Conservation (phyloP, 148 eudicot genomes). For the Polygonum maritimum region DNA sequence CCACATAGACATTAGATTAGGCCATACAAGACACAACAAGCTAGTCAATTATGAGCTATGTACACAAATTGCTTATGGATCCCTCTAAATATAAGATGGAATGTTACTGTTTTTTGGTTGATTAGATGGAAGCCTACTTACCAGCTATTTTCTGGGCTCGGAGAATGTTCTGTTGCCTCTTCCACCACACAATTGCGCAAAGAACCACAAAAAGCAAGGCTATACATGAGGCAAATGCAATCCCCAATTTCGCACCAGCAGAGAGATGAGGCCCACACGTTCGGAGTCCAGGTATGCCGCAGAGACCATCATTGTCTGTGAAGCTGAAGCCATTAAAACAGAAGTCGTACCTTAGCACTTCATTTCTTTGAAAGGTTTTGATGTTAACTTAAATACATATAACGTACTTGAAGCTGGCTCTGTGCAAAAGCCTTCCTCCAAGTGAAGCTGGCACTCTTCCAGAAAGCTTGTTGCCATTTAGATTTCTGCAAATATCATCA, state of each 20-base stretch:
- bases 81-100: background rate
- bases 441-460: slow-evolving; percentile 82
- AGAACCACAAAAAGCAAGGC: slow-evolving; percentile 38
- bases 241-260: slow-evolving; percentile 66
- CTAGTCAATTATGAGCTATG: background rate
- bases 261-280: slow-evolving; percentile 93
- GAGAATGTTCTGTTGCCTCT: slow-evolving; percentile 93
- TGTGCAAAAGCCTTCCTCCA: slow-evolving; percentile 86
- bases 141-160: slow-evolving; percentile 87
- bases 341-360: background rate
- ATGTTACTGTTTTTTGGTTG: too few relatives aligned
- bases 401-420: slow-evolving; percentile 97
- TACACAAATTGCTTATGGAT: background rate
- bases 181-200: slow-evolving; percentile 79
- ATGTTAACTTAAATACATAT: background rate
- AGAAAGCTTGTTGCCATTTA: slow-evolving; percentile 80
- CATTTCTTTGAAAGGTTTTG: background rate
- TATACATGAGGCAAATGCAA: slow-evolving; percentile 46
- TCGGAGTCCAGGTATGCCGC: slow-evolving; percentile 89
- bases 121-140: slow-evolving; percentile 17
- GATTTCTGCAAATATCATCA: slow-evolving; percentile 45
- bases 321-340: slow-evolving; percentile 39
- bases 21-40: background rate
- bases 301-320: slow-evolving; percentile 87
- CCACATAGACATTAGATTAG: background rate